Evolutionary conservation across 129 eudicot genomes (phyloP), one percentile per base, ranked within the genome.

Genomic region (Flaveria brownii): DNA sequence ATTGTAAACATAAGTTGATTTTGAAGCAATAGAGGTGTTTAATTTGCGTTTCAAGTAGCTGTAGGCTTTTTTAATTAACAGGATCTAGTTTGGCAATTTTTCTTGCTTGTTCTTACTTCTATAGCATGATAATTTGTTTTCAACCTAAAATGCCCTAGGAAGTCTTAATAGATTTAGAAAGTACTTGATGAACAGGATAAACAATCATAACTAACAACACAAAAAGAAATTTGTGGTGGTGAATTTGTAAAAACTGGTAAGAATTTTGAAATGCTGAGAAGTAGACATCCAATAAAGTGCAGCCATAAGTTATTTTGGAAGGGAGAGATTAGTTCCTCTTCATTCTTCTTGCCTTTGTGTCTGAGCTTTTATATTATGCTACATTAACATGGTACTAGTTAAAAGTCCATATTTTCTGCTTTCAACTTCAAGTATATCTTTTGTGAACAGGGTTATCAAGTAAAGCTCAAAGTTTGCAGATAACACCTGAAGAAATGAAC

Each of bases 401-500:
- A 72, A 75, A 73, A 23, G 39, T 61, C 12, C 25, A n/a, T 50
- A 47, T 36, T 14, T 22, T 63, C 39, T 20, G 25, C 2, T 30
- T 39, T 46, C 2, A 60, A 15, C 63, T 23, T 51, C 13, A 22
- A 41, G 57, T 42, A 42, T 41, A 50, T 81, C 69, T 63, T 70
- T 20, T 55, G 2, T 75, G 41, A 49, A 54, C 88, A 92, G 97
- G 93, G 26, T 74, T 83, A 76, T 86, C 90, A 12, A 87, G 88
- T 68, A 85, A 72, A 78, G 59, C 81, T 55, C 75, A 47, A 51
- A 82, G 80, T 6, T 65, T 83, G 68, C 82, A 79, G 60, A 60
- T 87, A 55, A 82, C 82, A 74, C 87, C 79, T 22, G 89, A 81
- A 15, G 87, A 82, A 76, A 74, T 80, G 63, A 85, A 82, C 77